Percentiles rank a stretch among this genome's conserved stretches.
These are phyloP conservation scores for Trichoderma erinaceum DNA, from an alignment of 495 filamentous ascomycete species.

Conservation along the genomic window DNA sequence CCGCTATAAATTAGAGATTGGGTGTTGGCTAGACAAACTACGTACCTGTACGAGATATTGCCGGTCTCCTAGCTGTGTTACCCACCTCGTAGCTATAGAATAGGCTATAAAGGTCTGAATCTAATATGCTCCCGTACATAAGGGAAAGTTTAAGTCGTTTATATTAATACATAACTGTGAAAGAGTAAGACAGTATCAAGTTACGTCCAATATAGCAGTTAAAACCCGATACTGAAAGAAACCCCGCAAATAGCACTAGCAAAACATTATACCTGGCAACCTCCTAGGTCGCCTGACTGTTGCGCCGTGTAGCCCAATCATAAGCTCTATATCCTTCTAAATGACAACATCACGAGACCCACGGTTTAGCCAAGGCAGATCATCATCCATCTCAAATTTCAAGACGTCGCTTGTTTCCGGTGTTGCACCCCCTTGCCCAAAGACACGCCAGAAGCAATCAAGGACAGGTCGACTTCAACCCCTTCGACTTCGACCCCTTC, in stretches of 20 bases:
- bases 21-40: too few relatives aligned
- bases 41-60: too few relatives aligned
- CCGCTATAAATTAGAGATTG: too few relatives aligned
- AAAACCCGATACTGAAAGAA: neutral
- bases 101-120: too few relatives aligned
- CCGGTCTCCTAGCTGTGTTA: too few relatives aligned
- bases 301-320: neutral
- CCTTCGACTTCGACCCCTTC: constrained; percentile 10
- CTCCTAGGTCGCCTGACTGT: constrained; percentile 1
- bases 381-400: neutral
- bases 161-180: too few relatives aligned
- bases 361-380: neutral
- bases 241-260: neutral
- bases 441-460: constrained; percentile 12
- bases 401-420: neutral
- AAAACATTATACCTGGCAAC: neutral
- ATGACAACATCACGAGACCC: neutral
- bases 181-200: too few relatives aligned
- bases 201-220: too few relatives aligned
- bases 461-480: constrained; percentile 13
- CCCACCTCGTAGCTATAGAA: too few relatives aligned
- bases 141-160: too few relatives aligned
- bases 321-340: neutral
- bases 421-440: neutral
- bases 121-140: too few relatives aligned